Conservation (phyloP, 352 stramenopile genomes). For the Phytophthora hibernalis region DNA sequence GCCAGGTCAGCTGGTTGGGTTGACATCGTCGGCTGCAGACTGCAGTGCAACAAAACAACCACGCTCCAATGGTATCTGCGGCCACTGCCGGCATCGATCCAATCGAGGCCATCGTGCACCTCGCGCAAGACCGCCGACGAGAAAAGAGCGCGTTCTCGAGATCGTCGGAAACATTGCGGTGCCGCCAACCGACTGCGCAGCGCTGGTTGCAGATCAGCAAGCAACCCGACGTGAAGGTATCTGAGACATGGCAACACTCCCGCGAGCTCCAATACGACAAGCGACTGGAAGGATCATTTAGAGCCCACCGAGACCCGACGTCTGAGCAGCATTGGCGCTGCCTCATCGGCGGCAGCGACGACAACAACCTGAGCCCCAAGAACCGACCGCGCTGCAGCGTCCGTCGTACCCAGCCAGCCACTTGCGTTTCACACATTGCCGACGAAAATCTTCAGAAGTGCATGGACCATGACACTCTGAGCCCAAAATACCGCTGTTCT, state of each 20-base stretch:
- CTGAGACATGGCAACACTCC: neutral
- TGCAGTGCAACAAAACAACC: neutral
- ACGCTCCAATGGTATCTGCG: neutral
- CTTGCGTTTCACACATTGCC: constrained; percentile 29
- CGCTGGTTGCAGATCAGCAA: too few relatives aligned
- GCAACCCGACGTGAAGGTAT: too few relatives aligned
- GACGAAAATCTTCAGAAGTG: constrained; percentile 18
- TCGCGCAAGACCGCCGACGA: neutral
- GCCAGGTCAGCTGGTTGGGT: constrained; percentile 5
- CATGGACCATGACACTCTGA: constrained; percentile 12
- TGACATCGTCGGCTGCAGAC: neutral
- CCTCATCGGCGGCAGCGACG: too few relatives aligned
- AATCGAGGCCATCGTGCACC: neutral
- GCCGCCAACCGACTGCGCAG: neutral
- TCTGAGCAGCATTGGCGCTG: too few relatives aligned
- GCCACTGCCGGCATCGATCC: neutral
- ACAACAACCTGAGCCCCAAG: neutral
- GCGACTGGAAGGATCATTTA: neutral
- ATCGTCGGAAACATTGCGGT: constrained; percentile 5
- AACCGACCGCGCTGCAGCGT: neutral
- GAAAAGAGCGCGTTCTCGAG: constrained; percentile 2
- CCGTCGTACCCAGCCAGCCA: constrained; percentile 2
- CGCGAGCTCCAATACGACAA: neutral
- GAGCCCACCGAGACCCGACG: too few relatives aligned
- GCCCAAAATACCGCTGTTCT: constrained; percentile 33